Percentiles rank a stretch among this genome's conserved stretches.
These are phyloP conservation scores for Leucogyrophana mollusca DNA, from an alignment of 768 basidiomycete species.

Conservation along the genomic window DNA sequence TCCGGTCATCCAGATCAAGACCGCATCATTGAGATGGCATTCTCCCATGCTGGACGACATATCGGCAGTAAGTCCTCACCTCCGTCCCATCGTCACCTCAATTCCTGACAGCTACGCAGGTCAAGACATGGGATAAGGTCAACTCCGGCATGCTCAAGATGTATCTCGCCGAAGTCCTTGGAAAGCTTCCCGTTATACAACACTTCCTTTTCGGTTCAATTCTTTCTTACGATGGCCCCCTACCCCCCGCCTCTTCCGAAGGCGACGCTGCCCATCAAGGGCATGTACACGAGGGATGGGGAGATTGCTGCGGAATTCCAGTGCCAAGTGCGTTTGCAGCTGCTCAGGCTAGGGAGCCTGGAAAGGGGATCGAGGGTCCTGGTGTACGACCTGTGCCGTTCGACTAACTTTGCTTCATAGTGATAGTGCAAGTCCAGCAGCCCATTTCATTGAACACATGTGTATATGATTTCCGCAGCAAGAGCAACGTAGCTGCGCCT, in stretches of 20 bases:
- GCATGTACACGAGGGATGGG: constrained; percentile 62
- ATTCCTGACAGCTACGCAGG: constrained; percentile 32
- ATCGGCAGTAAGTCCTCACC: constrained; percentile 55
- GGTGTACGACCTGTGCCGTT: constrained; percentile 80
- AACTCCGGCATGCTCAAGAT: constrained; percentile 97
- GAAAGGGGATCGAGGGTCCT: constrained; percentile 48
- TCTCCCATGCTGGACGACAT: constrained; percentile 99
- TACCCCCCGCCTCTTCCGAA: constrained; percentile 30
- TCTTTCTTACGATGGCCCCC: constrained; percentile 64
- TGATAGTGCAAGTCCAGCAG: too few species aligned
- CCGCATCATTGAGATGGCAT: constrained; percentile 95
- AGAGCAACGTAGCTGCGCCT: too few species aligned
- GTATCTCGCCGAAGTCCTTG: constrained; percentile 93
- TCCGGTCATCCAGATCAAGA: constrained; percentile 73
- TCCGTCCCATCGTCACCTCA: not conserved
- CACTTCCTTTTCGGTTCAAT: constrained; percentile 94
- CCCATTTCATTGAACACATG: too few species aligned
- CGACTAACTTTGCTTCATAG: too few species aligned
- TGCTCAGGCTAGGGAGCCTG: constrained; percentile 43
- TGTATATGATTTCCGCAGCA: too few species aligned
- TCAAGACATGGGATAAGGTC: constrained; percentile 95
- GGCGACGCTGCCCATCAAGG: constrained; percentile 15
- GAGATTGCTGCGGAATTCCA: constrained; percentile 89
- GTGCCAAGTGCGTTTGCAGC: constrained; percentile 84
- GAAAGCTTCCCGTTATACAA: constrained; percentile 93